Evolutionary conservation across 2,329 filamentous ascomycete genomes (phyloP), one percentile per base, ranked within the genome.

Genomic region (Microdochium nivale): DNA sequence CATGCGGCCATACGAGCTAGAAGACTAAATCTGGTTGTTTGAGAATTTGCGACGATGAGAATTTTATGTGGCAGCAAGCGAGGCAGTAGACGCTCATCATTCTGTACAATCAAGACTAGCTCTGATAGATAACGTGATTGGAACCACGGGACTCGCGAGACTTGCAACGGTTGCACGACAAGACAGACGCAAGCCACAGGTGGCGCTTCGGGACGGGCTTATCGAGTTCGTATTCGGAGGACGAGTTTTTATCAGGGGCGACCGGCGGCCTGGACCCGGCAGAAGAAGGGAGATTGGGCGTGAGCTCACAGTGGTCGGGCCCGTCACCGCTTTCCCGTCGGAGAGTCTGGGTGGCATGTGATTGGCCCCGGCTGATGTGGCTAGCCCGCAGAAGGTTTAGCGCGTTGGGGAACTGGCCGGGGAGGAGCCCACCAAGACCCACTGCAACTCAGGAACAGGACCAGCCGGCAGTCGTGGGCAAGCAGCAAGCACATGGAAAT

Each of bases 201-300:
- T 21, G 16, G 10, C 19, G 40, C 23, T 7, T 11, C 35, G 14
- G 11, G 19, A n/a, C 35, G 19, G 56, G 55, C 58, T 59, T 52
- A 49, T 55, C 52, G 54, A 25, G 25, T 54, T 59, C 58, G 58
- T 60, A 60, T 60, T 60, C 58, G 58, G 49, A 7, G 19, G 40
- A 21, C 40, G 40, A 44, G 40, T 44, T 44, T 44, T 44, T 44
- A 44, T 44, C 40, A 23, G 40, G 13, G 13, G 40, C 40, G 8
- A 23, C 7, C 7, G 33, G 33, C 23, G 40, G n/a, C n/a, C n/a
- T n/a, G n/a, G n/a, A n/a, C n/a, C n/a, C n/a, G n/a, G 40, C 40
- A 44, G 40, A 44, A 44, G 8, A 19, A 24, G 16, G 40, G 40
- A 44, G 19, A 25, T 40, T 40, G n/a, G 24, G 8, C 24, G 21